Conservation (phyloP, 192 early-diverging fungal species). For the Umbelopsis sp. region DNA sequence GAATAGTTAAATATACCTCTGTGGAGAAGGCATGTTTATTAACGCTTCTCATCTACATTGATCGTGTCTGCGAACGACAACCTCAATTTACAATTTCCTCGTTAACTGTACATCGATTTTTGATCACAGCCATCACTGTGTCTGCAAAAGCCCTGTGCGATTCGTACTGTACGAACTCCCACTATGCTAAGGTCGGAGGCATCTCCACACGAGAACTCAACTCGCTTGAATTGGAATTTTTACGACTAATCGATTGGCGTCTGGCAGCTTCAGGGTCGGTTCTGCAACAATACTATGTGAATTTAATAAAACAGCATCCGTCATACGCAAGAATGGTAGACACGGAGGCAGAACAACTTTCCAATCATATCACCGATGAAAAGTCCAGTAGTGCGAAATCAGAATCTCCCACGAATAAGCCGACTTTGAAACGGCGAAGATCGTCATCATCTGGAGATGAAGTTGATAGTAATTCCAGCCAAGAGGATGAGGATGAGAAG, state of each 20-base stretch:
- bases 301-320: conserved; percentile 80
- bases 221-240: conserved; percentile 88
- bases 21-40: conserved; percentile 88
- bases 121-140: conserved; percentile 86
- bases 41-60: conserved; percentile 91
- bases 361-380: neutral
- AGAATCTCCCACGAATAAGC: neutral
- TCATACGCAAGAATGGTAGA: conserved; percentile 43
- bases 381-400: neutral
- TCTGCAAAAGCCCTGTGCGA: conserved; percentile 90
- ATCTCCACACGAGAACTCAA: conserved; percentile 93
- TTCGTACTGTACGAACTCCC: conserved; percentile 92
- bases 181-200: conserved; percentile 96
- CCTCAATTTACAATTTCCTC: conserved; percentile 90
- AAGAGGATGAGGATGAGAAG: conserved; percentile 12
- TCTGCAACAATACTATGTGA: conserved; percentile 92
- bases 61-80: conserved; percentile 76
- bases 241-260: conserved; percentile 90
- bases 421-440: conserved; percentile 27
- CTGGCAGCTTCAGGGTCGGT: conserved; percentile 74
- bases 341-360: conserved; percentile 8
- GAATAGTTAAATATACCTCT: conserved; percentile 91
- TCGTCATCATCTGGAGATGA: neutral
- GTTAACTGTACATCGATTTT: conserved; percentile 91
- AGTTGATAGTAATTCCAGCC: neutral